A percentile compares a stretch with the other conserved stretches of the same genome.
phyloP scores from a whole-genome alignment of 176 grass and related monocot species.

The Oryza nivara region DNA sequence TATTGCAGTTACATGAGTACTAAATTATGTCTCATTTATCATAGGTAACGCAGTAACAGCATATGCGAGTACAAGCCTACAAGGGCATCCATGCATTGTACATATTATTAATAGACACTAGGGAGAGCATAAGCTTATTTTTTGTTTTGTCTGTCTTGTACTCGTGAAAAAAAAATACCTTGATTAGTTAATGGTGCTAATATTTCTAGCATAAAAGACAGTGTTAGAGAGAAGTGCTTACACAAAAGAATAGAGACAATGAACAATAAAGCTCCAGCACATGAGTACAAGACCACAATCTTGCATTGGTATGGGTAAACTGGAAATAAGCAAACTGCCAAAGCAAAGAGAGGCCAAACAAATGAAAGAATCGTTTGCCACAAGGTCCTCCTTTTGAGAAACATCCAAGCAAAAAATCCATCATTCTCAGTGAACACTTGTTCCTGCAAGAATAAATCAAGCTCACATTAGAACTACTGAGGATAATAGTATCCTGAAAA shows the following conservation, averaged over 20 bases:
- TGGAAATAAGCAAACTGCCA: constrained; percentile 97
- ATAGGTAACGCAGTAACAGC: neutral
- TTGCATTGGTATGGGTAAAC: constrained; percentile 99
- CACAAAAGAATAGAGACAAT: constrained; percentile 85
- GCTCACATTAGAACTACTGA: constrained; percentile 19
- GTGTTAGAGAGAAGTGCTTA: constrained; percentile 39
- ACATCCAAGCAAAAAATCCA: constrained; percentile 97
- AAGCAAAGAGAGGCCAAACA: constrained; percentile 91
- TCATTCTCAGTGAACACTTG: constrained; percentile 93
- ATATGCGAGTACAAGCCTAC: constrained; percentile 4
- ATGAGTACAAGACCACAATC: constrained; percentile 98
- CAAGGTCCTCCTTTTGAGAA: constrained; percentile 91
- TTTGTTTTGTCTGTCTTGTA: neutral
- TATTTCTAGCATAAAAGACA: neutral
- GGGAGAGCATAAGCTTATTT: neutral
- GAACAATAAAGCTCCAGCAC: constrained; percentile 85
- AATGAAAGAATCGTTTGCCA: constrained; percentile 99
- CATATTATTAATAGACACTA: neutral
- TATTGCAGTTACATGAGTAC: neutral
- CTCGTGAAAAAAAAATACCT: too few species aligned
- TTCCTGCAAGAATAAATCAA: constrained; percentile 64
- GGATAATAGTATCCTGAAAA: constrained; percentile 11
- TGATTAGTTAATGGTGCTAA: neutral
- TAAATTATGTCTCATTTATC: neutral
- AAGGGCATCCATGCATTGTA: neutral